Base-by-base conservation (phyloP, 257 asterid species). In the Nemophila menziesii region DNA sequence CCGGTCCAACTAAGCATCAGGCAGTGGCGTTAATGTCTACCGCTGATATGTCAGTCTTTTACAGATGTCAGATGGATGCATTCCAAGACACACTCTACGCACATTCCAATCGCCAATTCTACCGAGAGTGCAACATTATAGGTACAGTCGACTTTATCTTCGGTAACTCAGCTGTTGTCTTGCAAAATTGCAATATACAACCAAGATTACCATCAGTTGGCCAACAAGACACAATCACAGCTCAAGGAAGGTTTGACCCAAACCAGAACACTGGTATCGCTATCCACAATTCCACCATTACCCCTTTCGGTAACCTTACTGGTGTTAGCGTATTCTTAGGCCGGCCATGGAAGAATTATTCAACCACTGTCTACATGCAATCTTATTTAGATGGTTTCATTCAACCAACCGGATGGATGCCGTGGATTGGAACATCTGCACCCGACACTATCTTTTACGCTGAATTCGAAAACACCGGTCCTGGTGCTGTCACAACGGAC, bases 281-380 rank as follows among this genome's bases (percentile, higher is more conserved):
- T 0, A 65, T 78, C 59, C 89, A 78, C 3, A 44, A 51, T 21
- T 70, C 71, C 10, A 44, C 56, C 2, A 55, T 78, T 46, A 43
- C n/a, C n/a, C 77, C 94, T 0, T 70, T 57, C 8, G 82, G 14
- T 0, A 74, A 71, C 60, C 92, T 82, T 16, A 13, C 61, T 10
- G 84, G 86, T 0, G 82, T 82, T 22, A 57, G 10, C 27, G 70
- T 58, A 0, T 82, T 64, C 68, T 44, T 86, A 49, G 92, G 96
- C 2, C 74, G 96, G 48, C 96, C 96, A 0, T 86, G 96, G 94
- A 86, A 82, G 52, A 70, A 79, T 20, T 68, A 77, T 48, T 86
- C 96, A 34, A 79, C 93, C 2, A 86, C 93, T 2, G 77, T 79
- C 3, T 53, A 36, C 48, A 38, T 72, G 39, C 61, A 79, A 3